Base-by-base conservation (phyloP, 306 rosid genomes). In the Prunus armeniaca region DNA sequence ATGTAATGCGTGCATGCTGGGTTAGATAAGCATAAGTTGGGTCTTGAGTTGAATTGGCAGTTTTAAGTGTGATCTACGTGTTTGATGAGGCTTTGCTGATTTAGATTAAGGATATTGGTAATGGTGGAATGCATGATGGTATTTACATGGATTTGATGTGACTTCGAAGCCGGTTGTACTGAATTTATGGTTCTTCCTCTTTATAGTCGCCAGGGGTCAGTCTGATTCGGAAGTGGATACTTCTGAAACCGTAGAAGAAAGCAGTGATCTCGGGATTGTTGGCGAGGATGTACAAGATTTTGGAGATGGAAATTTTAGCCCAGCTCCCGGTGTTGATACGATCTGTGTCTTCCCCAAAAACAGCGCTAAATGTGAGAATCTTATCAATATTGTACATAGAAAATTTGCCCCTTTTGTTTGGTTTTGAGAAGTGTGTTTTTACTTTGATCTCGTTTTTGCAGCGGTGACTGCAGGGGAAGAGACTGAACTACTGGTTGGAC, bases 391-490 rank as follows among this genome's bases (percentile, higher is more conserved):
- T 45, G 18, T 15, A 14, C 51, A 56, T 55, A 25, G 7, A 65
- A 65, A 34, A 3, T 43, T 20, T 60, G 3, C 5, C 9, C 14
- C 55, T 45, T 60, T 20, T 38, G 3, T 69, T 3, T 79, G 34
- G 46, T 67, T 52, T 1, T 68, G 56, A 69, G 38, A n/a, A 7
- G 9, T 66, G 6, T n/a, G 4, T 55, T 9, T 67, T 61, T 45
- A 76, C 78, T 65, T 80, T 25, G 79, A 38, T 51, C 19, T 87
- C 27, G 73, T 61, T 52, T 83, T 69, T 89, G 83, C 87, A 94
- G 98, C 85, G 83, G 87, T 95, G 76, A 71, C 87, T 6, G 97
- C 99, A 54, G 97, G 99, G 74, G 91, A 92, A 79, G 97, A 95
- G 79, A 77, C 93, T 25, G 96, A 95, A 65, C 78, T 95, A 20